Conservation (phyloP, 495 filamentous ascomycete species). For the Stereocaulon alpinum region DNA sequence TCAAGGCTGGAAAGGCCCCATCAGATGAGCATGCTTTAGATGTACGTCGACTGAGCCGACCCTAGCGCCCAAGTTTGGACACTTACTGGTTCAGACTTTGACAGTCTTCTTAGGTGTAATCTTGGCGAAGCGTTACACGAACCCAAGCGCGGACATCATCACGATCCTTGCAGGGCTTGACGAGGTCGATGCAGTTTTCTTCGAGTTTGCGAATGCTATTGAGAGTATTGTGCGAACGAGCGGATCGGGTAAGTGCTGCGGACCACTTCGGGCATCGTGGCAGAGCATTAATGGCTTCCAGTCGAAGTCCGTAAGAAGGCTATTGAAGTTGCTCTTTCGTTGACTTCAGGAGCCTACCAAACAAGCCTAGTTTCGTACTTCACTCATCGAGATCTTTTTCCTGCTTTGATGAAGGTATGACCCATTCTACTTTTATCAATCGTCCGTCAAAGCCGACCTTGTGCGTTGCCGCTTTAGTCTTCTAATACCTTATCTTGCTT, state of each 20-base stretch:
- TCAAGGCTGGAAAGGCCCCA: slow-evolving; percentile 51
- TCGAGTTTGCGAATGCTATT: slow-evolving; percentile 74
- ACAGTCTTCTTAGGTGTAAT: slow-evolving; percentile 75
- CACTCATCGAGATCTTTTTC: slow-evolving; percentile 89
- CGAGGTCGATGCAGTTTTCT: slow-evolving; percentile 73
- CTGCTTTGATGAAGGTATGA: slow-evolving; percentile 83
- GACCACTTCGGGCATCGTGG: background rate
- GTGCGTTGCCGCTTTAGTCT: background rate
- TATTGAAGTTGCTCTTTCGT: slow-evolving; percentile 67
- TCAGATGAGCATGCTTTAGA: slow-evolving; percentile 76
- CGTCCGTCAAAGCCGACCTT: too few species aligned
- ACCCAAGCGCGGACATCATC: slow-evolving; percentile 92
- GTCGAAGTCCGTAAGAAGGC: slow-evolving; percentile 70
- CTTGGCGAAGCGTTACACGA: slow-evolving; percentile 84
- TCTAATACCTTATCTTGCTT: background rate
- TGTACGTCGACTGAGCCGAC: slow-evolving; percentile 42
- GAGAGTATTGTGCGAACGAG: slow-evolving; percentile 76
- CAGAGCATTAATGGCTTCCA: slow-evolving; percentile 25
- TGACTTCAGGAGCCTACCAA: slow-evolving; percentile 87
- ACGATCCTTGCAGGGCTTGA: slow-evolving; percentile 78
- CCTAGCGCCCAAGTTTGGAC: slow-evolving; percentile 8
- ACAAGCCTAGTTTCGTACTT: slow-evolving; percentile 91
- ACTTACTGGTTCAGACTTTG: slow-evolving; percentile 63
- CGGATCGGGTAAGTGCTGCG: slow-evolving; percentile 46
- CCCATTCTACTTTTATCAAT: background rate